Base-by-base conservation (phyloP, 164 flowering plant genomes). In the Umbilicus rupestris region DNA sequence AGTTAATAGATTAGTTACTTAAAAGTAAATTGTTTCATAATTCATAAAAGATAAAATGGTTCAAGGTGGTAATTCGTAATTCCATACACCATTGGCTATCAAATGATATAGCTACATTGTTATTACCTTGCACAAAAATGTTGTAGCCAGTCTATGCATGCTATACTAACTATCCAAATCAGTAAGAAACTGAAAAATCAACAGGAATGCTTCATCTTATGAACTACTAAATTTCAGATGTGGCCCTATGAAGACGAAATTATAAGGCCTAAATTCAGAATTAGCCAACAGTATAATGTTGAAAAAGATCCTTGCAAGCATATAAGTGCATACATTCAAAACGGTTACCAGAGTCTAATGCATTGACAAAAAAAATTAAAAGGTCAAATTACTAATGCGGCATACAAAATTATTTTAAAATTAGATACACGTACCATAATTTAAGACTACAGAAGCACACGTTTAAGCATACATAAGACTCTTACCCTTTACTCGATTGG, bases 401-500 rank as follows among this genome's bases (percentile, higher is more conserved):
- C 60, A 28, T 55, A 55, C 5, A 0, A 7, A 22, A 49, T 12
- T 9, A 55, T 10, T 35, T 7, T 35, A 15, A 19, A n/a, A 10
- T 24, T 4, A 2, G 29, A 20, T 62, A n/a, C 17, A 31, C 3
- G 20, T 30, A 60, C 37, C 65, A 37, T 62, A 20, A 10, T 35
- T 22, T 20, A 17, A 24, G 29, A 35, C n/a, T 30, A 35, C 29
- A 63, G 26, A 29, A 37, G 28, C 42, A 20, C 15, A 19, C 24
- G 24, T 6, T 62, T 50, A 22, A 20, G 28, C 11, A 63, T 6
- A 20, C 16, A 10, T 47, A 31, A 39, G 10, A 42, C 59, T 11
- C 65, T 81, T 74, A 94, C 97, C 99, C 73, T 80, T 85, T n/a
- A 90, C 86, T 76, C 97, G 81, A 75, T 95, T 95, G 22, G 99